Base-by-base conservation (phyloP, 306 rosid species). In the Cucumis melo region DNA sequence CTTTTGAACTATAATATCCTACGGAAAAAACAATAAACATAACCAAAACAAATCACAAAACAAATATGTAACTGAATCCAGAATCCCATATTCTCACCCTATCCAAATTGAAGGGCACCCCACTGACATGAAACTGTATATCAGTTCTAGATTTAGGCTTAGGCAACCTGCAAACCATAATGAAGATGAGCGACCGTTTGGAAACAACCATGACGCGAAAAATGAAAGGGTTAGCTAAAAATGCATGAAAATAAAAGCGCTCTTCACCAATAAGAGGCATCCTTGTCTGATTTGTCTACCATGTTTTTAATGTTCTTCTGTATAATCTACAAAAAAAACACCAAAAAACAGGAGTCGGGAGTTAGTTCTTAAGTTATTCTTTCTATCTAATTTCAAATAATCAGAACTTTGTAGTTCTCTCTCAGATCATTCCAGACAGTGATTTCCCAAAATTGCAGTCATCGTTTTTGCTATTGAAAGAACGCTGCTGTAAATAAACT, bases 1-100 rank as follows among this genome's bases (percentile, higher is more conserved):
- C 78, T 80, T 89, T 77, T 79, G 71, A 13, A 81, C 88, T 78
- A 87, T 75, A 64, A 82, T 77, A 62, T 83, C 87, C 90, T 86
- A 39, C 66, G 38, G 19, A 53, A 63, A 13, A 55, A 38, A 64
- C 65, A 8, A 23, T 0, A 53, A 5, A 21, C 36, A 20, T 44
- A 60, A 51, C 27, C 12, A 39, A 0, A 29, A 46, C 2, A 29
- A 11, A 57, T 29, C 24, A 21, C 8, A 46, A 71, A 71, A 24
- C 1, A 71, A 70, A 21, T 2, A 71, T 48, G 58, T 15, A 71
- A 24, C 39, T 50, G 44, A 72, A 71, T 71, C 75, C 58, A 21
- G 58, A 46, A 16, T 50, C 76, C 60, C 76, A 72, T 17, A 50
- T 15, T 72, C 82, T 81, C 73, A 86, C 87, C 67, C 41, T 79